Percentiles rank a stretch among this genome's conserved stretches.
Conservation (phyloP, 139 green algal genomes). For the Pycnococcus provasolii region DNA sequence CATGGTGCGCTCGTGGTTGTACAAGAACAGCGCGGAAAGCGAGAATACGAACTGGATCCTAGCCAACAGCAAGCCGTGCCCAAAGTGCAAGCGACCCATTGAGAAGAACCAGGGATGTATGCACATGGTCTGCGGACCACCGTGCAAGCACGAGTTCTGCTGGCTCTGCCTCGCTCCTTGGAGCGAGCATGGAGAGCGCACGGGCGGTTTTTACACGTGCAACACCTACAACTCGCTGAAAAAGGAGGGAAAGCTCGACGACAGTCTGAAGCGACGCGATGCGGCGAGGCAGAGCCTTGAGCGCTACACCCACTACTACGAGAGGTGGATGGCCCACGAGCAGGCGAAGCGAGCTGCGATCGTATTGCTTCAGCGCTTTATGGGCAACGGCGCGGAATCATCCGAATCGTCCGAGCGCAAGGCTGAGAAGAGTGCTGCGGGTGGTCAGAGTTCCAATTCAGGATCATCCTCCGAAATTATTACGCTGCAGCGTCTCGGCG, state of each 20-base stretch:
- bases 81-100: slow-evolving; percentile 71
- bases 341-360: slow-evolving; percentile 6
- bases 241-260: slow-evolving; percentile 70
- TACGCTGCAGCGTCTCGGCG: slow-evolving; percentile 58
- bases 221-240: slow-evolving; percentile 78
- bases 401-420: no score
- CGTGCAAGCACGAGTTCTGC: slow-evolving; percentile 56
- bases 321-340: slow-evolving; percentile 68
- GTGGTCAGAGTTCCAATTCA: no score
- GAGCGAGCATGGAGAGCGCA: slow-evolving; percentile 86
- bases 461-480: neutral
- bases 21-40: slow-evolving; percentile 67
- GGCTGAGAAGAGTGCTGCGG: no score
- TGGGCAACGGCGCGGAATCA: no score
- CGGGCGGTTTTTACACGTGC: slow-evolving; percentile 91
- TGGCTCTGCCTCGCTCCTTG: slow-evolving; percentile 70
- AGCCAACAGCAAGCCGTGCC: slow-evolving; percentile 72
- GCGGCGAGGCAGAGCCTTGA: slow-evolving; percentile 76
- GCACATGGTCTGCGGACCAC: slow-evolving; percentile 74
- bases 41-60: slow-evolving; percentile 73
- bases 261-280: slow-evolving; percentile 60
- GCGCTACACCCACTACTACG: slow-evolving; percentile 81
- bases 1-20: slow-evolving; percentile 46
- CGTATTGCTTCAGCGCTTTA: no score
- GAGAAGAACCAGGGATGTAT: slow-evolving; percentile 82